A percentile compares a stretch with the other conserved stretches of the same genome.
These are phyloP conservation scores for Catharanthus roseus DNA, from an alignment of 257 asterid species.

Conservation along the genomic window DNA sequence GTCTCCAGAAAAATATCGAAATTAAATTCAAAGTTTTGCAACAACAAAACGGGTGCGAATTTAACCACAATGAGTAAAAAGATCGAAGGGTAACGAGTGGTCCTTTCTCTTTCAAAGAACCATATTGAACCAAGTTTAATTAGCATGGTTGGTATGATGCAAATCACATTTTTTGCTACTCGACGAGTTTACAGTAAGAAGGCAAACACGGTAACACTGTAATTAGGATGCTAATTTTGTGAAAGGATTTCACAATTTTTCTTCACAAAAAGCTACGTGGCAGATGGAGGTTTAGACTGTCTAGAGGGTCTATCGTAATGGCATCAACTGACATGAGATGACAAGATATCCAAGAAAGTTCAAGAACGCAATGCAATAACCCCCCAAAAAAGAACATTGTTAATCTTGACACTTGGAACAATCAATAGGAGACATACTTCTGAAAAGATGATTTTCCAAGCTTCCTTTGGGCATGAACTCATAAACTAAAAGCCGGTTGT, in stretches of 20 bases:
- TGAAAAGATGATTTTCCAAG: slow-evolving; percentile 85
- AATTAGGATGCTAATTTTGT: background rate
- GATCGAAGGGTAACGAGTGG: background rate
- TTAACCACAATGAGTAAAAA: background rate
- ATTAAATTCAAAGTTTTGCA: background rate
- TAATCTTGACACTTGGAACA: background rate
- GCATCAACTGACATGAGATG: background rate
- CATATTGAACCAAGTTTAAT: background rate
- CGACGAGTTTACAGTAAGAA: background rate
- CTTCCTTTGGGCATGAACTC: slow-evolving; percentile 99
- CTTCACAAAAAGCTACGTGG: background rate
- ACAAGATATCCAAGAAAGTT: background rate
- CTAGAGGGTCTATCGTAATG: background rate
- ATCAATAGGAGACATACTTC: slow-evolving; percentile 46
- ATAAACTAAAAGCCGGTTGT: slow-evolving; percentile 79
- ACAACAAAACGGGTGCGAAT: background rate
- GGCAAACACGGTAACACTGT: too few species aligned
- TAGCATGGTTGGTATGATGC: background rate
- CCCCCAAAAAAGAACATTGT: background rate
- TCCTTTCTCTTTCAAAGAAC: background rate
- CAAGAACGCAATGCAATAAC: background rate
- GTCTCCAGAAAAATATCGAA: background rate
- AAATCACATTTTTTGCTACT: background rate
- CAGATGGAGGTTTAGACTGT: background rate
- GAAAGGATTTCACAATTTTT: background rate